Evolutionary conservation across 2,329 filamentous ascomycete species (phyloP), one percentile per base, ranked within the genome.

Genomic region (Diaporthe nobilis): DNA sequence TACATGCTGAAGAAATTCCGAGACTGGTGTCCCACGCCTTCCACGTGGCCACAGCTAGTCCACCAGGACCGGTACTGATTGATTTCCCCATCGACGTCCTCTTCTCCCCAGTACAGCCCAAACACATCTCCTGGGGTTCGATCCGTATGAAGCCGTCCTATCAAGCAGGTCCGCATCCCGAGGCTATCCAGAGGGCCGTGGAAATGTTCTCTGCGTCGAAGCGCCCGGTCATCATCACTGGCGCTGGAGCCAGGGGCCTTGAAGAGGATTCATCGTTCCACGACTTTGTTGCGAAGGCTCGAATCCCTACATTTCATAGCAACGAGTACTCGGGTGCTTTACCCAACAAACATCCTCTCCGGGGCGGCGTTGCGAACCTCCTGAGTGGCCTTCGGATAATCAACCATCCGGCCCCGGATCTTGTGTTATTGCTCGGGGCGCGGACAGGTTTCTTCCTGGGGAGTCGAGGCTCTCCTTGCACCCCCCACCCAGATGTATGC

Each of bases 1-100:
- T 85, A 0, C 83, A 83, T 58, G 83, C 85, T 0, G 85, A 85
- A 68, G 86, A 88, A 76, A 85, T 85, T 42, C 86, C 86, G 7
- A 79, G 86, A 15, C 81, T 88, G n/a, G 81, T 86, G 4, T 84
- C 84, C 22, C 82, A 86, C 73, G 86, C 85, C 4, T 83, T 84
- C 74, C 79, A 85, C 31, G 82, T 82, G 13, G 83, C 86, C 4
- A 82, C 81, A 53, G 80, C 85, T 1, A 85, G 85, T 20, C 81
- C 83, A 25, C 85, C 85, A 37, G 86, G 85, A 37, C 83, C 82
- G 58, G 83, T 84, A 0, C 73, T 85, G 31, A 79, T 85, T 34
- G 84, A 85, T 72, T 83, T 85, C 49, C 83, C 83, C 1, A 85
- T 85, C 55, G 83, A 86, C 75, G 78, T 84, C 1, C 80, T 87